Base-by-base conservation (phyloP, 495 filamentous ascomycete genomes). In the Terfezia claveryi region DNA sequence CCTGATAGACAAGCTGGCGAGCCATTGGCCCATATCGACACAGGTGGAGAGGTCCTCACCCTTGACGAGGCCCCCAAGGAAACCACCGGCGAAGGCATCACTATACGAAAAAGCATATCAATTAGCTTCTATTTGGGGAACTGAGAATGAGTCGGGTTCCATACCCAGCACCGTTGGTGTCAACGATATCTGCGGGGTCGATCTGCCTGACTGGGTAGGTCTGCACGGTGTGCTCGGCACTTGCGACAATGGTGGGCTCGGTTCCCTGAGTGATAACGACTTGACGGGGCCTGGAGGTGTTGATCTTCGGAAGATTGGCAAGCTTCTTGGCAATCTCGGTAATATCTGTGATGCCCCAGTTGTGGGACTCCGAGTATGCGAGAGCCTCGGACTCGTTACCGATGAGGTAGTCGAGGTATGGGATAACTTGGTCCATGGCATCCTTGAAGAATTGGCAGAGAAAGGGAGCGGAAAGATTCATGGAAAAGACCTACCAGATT, bases 371-470 rank as follows among this genome's bases (percentile, higher is more conserved):
- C 53, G 92, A 80, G 70, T 87, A 96, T 53, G 84, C 71, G 59
- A 77, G 74, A 37, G 87, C 91, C 72, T 99, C 91, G 36, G 82
- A 83, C 80, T 96, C 92, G 70, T 99, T 99, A 58, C 88, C 91
- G 70, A 96, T 82, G 37, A 94, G 74, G 73, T 88, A 94, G 73
- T 99, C 91, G 73, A 84, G 89, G 78, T 93, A 96, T 20, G 81
- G 82, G 10, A 83, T 74, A 2, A 82, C 81, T 59, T 78, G 76
- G 69, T 91, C 87, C 41, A 99, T 76, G 56, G 79, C 85, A 17
- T 94, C 87, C 75, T 94, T 96, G 79, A 95, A 99, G 77, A 94
- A 93, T 68, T 89, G 81, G 38, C 83, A 72, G 60, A 99, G 92
- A 78, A 96, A 99, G 36, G 92, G 91, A 20, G 91, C 91, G 41